Conservation (phyloP, 805 yeast genomes). For the Teunomyces cretensis region DNA sequence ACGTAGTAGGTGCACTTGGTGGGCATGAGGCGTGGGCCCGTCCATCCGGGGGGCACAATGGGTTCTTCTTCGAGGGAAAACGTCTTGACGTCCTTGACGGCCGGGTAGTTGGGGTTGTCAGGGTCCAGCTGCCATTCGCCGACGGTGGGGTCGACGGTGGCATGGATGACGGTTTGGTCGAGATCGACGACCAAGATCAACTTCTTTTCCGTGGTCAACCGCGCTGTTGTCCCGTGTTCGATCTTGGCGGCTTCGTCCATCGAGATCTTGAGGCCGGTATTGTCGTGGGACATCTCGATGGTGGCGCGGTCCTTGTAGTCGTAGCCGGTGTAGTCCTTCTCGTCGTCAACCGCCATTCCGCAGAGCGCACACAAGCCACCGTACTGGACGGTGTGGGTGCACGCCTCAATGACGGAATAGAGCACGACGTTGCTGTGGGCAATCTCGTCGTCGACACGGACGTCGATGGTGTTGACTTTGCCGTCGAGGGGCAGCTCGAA, state of each 20-base stretch:
- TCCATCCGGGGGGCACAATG: constrained; percentile 54
- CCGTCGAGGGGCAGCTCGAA: constrained; percentile 88
- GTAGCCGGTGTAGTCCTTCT: constrained; percentile 72
- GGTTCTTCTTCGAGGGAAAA: constrained; percentile 80
- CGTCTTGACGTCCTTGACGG: constrained; percentile 75
- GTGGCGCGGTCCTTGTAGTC: constrained; percentile 73
- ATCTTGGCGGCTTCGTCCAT: constrained; percentile 83
- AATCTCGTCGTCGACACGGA: constrained; percentile 62
- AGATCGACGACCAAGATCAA: constrained; percentile 91
- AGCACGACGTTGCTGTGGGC: constrained; percentile 46
- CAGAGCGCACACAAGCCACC: constrained; percentile 95
- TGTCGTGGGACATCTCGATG: constrained; percentile 86
- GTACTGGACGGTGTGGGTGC: constrained; percentile 89
- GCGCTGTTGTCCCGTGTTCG: constrained; percentile 63
- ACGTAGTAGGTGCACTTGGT: constrained; percentile 86
- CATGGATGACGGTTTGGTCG: constrained; percentile 96
- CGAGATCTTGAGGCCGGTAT: constrained; percentile 79
- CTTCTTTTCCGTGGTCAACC: constrained; percentile 61
- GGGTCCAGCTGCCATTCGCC: constrained; percentile 94
- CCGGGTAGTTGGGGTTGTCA: constrained; percentile 77
- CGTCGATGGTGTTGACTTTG: constrained; percentile 47
- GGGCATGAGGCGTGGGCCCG: constrained; percentile 59
- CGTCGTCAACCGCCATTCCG: constrained; percentile 71
- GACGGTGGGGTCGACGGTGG: constrained; percentile 96
- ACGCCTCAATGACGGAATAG: constrained; percentile 69